Base-by-base conservation (phyloP, 768 basidiomycete species). In the Trametes cubensis region DNA sequence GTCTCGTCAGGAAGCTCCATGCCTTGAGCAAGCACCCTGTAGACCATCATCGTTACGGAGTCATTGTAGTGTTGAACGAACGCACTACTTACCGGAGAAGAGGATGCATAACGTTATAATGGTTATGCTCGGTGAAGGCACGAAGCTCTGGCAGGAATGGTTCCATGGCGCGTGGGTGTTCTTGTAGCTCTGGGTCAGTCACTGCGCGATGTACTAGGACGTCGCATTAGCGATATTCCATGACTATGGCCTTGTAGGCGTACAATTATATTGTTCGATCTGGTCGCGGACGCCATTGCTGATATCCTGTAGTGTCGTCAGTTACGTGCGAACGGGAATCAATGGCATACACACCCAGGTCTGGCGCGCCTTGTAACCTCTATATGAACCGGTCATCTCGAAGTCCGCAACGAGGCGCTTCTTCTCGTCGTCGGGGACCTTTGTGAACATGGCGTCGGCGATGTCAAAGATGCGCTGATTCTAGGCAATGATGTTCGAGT, bases 211-310 rank as follows among this genome's bases (percentile, higher is more conserved):
- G 71, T 18, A 75, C 74, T 74, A 40, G 26, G 11, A 45, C 6
- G 20, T 13, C 34, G 34, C 6, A n/a, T 45, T 28, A 46, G 17
- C 13, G 49, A 44, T 4, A 6, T 8, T 3, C 25, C 25, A 20
- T 3, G 17, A n/a, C 10, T 28, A 3, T 25, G 6, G 25, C 23
- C 50, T 4, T 15, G 10, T 1, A 47, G 7, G 63, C 48, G 28
- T 17, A 88, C 87, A 77, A 62, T 83, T 85, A 65, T 88, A 88
- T 53, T 82, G 76, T 66, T 89, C 87, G 18, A 87, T 67, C 65
- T 87, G 85, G 67, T 89, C 88, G 15, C 73, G 79, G 23, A 88
- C 81, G 3, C 87, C 87, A 13, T 79, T 80, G 41, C 83, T 83
- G 41, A 88, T 81, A 49, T 85, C 83, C 86, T 89, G 55, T n/a